Conservation (phyloP, 768 basidiomycete species). For the Amanita rubescens region DNA sequence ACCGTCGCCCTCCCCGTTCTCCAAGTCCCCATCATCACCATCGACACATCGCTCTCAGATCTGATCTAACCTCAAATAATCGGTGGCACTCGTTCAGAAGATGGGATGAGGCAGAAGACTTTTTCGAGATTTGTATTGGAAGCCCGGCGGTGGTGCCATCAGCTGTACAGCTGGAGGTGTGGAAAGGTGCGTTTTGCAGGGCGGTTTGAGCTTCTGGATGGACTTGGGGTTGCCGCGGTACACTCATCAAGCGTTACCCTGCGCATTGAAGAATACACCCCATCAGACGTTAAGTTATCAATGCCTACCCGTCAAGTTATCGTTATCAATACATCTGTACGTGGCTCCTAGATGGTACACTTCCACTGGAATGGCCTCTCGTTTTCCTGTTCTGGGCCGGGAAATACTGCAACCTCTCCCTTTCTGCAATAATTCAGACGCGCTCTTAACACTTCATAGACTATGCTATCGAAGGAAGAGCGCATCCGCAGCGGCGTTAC, state of each 20-base stretch:
- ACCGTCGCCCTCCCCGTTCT: constrained; percentile 44
- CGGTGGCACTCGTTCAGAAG: constrained; percentile 65
- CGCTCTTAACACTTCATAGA: no score
- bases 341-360: no score
- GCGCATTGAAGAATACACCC: constrained; percentile 58
- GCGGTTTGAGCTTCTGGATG: not conserved
- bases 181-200: constrained; percentile 48
- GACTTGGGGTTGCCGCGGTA: constrained; percentile 65
- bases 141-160: constrained; percentile 50
- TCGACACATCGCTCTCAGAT: constrained; percentile 55
- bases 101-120: constrained; percentile 67
- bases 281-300: constrained; percentile 60
- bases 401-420: no score
- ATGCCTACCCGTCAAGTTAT: constrained; percentile 44
- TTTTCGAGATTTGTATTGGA: constrained; percentile 72
- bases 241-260: constrained; percentile 46
- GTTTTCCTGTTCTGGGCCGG: no score
- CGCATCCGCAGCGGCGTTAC: no score
- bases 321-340: no score
- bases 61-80: constrained; percentile 72
- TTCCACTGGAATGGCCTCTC: no score
- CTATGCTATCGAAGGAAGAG: no score
- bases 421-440: no score
- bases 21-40: constrained; percentile 50
- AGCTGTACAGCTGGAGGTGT: constrained; percentile 76